A percentile compares a stretch with the other conserved stretches of the same genome.
Evolutionary conservation across 176 grass and related monocot genomes (phyloP).

Genomic region (Oryza nivara): DNA sequence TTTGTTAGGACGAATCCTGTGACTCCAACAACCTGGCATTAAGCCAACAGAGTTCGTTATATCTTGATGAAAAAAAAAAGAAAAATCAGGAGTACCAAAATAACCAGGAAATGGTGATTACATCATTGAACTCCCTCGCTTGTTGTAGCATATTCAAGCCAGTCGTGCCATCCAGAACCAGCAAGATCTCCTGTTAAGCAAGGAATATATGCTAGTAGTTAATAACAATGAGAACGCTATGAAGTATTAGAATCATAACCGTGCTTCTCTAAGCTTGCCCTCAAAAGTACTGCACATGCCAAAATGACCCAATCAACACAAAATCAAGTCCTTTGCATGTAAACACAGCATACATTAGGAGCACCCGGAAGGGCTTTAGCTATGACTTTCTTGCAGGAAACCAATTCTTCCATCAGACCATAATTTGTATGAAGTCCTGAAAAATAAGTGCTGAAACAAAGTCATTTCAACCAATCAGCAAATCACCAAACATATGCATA

Average conservation of each 20-base stretch:
- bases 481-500: slow-evolving; percentile 20
- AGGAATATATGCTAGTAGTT: not conserved
- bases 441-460: not conserved
- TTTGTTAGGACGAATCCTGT: slow-evolving; percentile 93
- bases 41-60: slow-evolving; percentile 2
- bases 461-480: slow-evolving; percentile 4
- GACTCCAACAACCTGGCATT: slow-evolving; percentile 79
- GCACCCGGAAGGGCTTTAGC: slow-evolving; percentile 82
- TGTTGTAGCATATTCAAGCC: slow-evolving; percentile 96
- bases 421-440: slow-evolving; percentile 98
- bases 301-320: slow-evolving; percentile 5
- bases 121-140: slow-evolving; percentile 96
- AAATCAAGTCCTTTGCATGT: slow-evolving; percentile 7
- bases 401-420: slow-evolving; percentile 92
- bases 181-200: slow-evolving; percentile 70
- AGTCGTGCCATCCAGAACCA: slow-evolving; percentile 96
- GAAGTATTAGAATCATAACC: not conserved
- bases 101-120: slow-evolving; percentile 22
- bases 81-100: not conserved
- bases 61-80: not conserved
- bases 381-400: slow-evolving; percentile 86
- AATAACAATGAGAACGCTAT: not conserved
- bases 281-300: not conserved
- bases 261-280: not conserved
- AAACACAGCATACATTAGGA: slow-evolving; percentile 71